Conservation (phyloP, 2,329 filamentous ascomycete genomes). For the Zasmidium angulare region DNA sequence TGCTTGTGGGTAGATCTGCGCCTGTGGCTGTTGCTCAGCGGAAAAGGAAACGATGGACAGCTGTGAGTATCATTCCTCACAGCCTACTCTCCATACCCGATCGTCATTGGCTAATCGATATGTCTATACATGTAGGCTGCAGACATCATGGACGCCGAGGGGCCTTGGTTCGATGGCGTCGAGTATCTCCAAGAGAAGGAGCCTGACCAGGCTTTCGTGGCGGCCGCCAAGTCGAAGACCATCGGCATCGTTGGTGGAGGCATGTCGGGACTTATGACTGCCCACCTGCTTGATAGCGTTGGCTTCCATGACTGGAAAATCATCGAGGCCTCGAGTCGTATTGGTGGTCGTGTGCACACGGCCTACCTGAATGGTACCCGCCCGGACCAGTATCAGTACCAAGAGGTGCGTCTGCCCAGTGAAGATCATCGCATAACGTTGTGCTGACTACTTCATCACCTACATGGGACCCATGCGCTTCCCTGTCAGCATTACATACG, state of each 20-base stretch:
- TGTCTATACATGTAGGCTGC: constrained; percentile 26
- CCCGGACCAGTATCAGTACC: constrained; percentile 64
- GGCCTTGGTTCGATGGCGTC: constrained; percentile 68
- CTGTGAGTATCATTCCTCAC: constrained; percentile 26
- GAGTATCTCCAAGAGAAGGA: constrained; percentile 57
- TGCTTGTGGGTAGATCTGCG: constrained; percentile 44
- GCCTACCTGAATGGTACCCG: constrained; percentile 60
- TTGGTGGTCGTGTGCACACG: constrained; percentile 65
- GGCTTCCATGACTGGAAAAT: constrained; percentile 63
- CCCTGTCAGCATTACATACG: constrained; percentile 52
- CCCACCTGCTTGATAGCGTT: constrained; percentile 49
- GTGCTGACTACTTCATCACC: no score
- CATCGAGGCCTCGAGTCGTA: constrained; percentile 59
- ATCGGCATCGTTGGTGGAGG: constrained; percentile 66
- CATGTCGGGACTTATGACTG: constrained; percentile 65
- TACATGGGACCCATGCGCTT: constrained; percentile 66
- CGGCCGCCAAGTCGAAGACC: constrained; percentile 56
- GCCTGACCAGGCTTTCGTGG: constrained; percentile 53
- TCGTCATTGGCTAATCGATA: neutral
- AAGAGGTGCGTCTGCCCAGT: constrained; percentile 43
- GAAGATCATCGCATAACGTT: no score
- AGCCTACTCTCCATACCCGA: neutral
- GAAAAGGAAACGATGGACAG: constrained; percentile 37
- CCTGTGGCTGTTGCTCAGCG: constrained; percentile 39
- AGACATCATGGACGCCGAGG: constrained; percentile 55